phyloP scores from a whole-genome alignment of 495 filamentous ascomycete genomes.

The Niebla homalea region DNA sequence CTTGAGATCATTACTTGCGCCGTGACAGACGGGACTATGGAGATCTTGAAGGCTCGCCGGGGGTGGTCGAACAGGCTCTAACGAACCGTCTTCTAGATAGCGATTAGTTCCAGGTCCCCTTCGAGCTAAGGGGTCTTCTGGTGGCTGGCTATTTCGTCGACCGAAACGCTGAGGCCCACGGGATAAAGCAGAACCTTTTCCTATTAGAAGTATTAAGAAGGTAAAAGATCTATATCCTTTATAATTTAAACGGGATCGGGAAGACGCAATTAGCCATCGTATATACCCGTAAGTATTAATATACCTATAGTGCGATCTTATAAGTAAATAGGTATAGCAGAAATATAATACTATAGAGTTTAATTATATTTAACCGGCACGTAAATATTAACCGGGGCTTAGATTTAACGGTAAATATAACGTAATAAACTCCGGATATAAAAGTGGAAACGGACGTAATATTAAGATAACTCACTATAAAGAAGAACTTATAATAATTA shows the following conservation, averaged over 20 bases:
- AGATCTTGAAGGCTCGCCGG: too few relatives aligned
- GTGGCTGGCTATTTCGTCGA: background rate
- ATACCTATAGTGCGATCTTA: conserved; percentile 21
- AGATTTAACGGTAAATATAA: background rate
- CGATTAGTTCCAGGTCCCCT: too few relatives aligned
- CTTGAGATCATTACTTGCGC: too few relatives aligned
- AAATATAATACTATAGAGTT: background rate
- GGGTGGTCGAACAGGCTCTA: too few relatives aligned
- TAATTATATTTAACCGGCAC: background rate
- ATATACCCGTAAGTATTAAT: conserved; percentile 22
- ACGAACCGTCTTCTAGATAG: too few relatives aligned
- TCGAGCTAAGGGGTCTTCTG: background rate
- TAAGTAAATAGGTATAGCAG: conserved; percentile 23
- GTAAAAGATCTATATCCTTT: background rate
- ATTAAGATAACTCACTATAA: conserved; percentile 19
- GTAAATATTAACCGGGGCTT: background rate
- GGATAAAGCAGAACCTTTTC: background rate
- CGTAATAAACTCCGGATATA: background rate
- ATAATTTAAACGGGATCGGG: conserved; percentile 7
- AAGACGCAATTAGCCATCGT: conserved; percentile 32
- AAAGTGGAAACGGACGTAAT: background rate
- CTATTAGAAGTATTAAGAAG: background rate
- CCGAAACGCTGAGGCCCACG: too few relatives aligned
- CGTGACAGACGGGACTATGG: too few relatives aligned
- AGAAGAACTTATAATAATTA: conserved; percentile 25